Evolutionary conservation across 2,329 filamentous ascomycete species (phyloP), one percentile per base, ranked within the genome.

Genomic region (Nothomitra cinnamomea): DNA sequence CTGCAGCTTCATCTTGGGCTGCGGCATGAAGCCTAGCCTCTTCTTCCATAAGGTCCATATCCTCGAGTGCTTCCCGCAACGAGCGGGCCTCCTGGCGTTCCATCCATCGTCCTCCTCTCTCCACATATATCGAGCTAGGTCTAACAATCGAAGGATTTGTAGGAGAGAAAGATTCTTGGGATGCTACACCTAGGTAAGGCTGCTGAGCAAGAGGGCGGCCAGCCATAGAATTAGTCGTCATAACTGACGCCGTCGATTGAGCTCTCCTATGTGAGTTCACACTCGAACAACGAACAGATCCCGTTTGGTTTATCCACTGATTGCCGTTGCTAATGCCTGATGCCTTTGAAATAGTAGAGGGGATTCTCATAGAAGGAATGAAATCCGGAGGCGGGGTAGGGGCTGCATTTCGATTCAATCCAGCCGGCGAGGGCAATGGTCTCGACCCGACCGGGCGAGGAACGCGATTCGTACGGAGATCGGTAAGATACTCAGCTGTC

Each of bases 61-160:
- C 80, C 59, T 87, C 78, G 73, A 89, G 79, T 10, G 85, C 84
- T 56, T 80, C 75, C 17, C 82, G 77, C 56, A 89, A 67, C 19
- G 83, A 83, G 36, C 75, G 74, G 2, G 79, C 82, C 66, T 89
- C 85, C 62, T 87, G 83, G 64, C 84, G 85, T 65, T 89, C 85
- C 77, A 86, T 85, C 82, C 83, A 87, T 60, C 84, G 72, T 62
- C 80, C 78, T 17, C 82, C 83, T 54, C 80, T 77, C 65, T 88
- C 85, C 54, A 85, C 81, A 64, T 88, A 88, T 6, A 76, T 79
- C 43, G 79, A 72, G 56, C 75, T 84, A 5, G 80, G 77, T 15
- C 83, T 79, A 50, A 83, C 74, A 51, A 80, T 73, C 1, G 74
- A 77, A 1, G 79, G 76, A 57, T 72, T 79, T 54, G 79, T 61